These are phyloP conservation scores for Saksenaea vasiformis DNA, from an alignment of 371 early-diverging fungal species.

Conservation along the genomic window DNA sequence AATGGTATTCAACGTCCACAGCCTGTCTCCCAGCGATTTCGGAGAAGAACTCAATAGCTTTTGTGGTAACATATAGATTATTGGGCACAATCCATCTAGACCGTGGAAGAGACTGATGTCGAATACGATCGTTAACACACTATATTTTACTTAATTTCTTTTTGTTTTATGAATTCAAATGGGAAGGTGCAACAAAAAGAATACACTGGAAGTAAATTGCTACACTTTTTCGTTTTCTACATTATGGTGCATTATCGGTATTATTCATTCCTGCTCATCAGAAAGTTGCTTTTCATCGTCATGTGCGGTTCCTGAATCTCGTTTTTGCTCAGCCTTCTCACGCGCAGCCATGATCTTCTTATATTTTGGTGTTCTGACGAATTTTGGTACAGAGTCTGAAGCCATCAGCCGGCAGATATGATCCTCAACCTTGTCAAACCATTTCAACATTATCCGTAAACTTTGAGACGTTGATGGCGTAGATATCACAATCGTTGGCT, in stretches of 20 bases:
- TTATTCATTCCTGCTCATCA: background rate
- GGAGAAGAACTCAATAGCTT: too few species aligned
- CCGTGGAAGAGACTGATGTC: too few species aligned
- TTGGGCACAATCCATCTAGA: too few species aligned
- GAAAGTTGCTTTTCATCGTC: background rate
- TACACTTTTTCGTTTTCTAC: background rate
- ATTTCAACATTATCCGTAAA: slow-evolving; percentile 47
- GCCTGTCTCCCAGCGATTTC: too few species aligned
- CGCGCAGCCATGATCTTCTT: slow-evolving; percentile 22
- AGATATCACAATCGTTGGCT: slow-evolving; percentile 42
- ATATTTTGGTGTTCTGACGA: slow-evolving; percentile 70
- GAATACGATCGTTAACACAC: background rate
- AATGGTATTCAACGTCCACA: too few species aligned
- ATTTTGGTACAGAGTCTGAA: slow-evolving; percentile 81
- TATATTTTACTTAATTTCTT: background rate
- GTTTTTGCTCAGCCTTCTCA: slow-evolving; percentile 6
- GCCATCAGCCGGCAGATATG: slow-evolving; percentile 79
- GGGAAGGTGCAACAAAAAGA: background rate
- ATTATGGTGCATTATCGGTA: background rate
- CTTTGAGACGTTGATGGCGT: slow-evolving; percentile 41
- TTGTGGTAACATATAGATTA: too few species aligned
- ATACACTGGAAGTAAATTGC: background rate
- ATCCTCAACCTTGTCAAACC: slow-evolving; percentile 67
- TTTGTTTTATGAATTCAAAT: background rate
- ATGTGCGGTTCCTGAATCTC: background rate